phyloP scores from a whole-genome alignment of 139 green algal genomes.

The Chlorella sp. region DNA sequence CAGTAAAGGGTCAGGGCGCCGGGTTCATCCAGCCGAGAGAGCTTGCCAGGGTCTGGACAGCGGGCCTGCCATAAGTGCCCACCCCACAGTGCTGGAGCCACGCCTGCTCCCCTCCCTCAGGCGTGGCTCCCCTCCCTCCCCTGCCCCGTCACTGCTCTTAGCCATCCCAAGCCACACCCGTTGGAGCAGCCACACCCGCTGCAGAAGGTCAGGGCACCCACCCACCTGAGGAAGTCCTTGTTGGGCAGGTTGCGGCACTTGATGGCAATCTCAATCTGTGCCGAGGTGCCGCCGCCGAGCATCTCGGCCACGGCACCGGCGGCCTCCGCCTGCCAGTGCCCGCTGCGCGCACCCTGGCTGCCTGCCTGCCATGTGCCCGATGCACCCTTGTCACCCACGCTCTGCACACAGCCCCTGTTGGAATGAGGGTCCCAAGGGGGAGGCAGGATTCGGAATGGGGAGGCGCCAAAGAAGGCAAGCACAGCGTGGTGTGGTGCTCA shows the following conservation, averaged over 20 bases:
- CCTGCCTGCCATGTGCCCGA: background rate
- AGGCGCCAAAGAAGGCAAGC: too few species aligned
- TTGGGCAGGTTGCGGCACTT: slow-evolving; percentile 25
- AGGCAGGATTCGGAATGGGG: too few species aligned
- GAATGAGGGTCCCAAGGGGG: too few species aligned
- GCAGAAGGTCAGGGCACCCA: background rate
- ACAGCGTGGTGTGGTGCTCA: background rate
- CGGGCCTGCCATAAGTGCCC: too few species aligned
- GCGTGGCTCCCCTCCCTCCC: too few species aligned
- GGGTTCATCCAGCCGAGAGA: background rate
- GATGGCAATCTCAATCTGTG: background rate
- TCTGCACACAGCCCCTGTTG: slow-evolving; percentile 22
- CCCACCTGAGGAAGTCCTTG: slow-evolving; percentile 9
- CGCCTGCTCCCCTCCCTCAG: too few species aligned
- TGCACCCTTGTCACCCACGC: background rate
- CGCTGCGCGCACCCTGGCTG: background rate
- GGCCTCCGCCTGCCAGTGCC: slow-evolving; percentile 15
- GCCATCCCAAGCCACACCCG: background rate
- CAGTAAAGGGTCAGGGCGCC: background rate
- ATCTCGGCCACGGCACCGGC: slow-evolving; percentile 10
- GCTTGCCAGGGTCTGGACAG: background rate
- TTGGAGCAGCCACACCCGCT: background rate
- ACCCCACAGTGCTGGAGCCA: too few species aligned
- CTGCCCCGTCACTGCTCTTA: background rate
- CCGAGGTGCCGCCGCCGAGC: background rate